phyloP scores from a whole-genome alignment of 768 basidiomycete genomes.

The Russula earlei region DNA sequence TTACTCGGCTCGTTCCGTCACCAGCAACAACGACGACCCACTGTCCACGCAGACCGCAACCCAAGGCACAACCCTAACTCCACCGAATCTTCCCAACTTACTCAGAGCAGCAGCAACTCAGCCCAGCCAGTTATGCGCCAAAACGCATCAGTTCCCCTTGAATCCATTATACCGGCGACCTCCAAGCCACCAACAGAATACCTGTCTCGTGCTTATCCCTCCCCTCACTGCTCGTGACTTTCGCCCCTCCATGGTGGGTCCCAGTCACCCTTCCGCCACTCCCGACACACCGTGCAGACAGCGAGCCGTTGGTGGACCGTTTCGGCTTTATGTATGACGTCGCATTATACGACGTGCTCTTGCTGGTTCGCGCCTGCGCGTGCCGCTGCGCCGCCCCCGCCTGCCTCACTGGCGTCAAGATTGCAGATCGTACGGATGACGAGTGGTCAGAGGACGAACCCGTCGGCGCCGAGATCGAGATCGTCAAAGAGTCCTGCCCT shows the following conservation, averaged over 20 bases:
- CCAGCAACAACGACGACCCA: constrained; percentile 39
- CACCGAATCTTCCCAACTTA: constrained; percentile 6
- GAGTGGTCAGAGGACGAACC: constrained; percentile 70
- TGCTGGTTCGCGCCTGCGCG: constrained; percentile 63
- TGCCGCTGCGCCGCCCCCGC: constrained; percentile 73
- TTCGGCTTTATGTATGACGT: constrained; percentile 90
- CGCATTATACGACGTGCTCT: constrained; percentile 66
- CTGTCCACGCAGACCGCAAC: constrained; percentile 23
- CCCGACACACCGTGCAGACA: constrained; percentile 40
- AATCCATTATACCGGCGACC: constrained; percentile 72
- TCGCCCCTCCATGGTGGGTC: constrained; percentile 55
- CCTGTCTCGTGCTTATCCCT: constrained; percentile 63
- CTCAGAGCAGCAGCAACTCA: constrained; percentile 18
- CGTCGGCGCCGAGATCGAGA: constrained; percentile 31
- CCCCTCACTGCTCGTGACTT: constrained; percentile 69
- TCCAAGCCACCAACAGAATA: constrained; percentile 81
- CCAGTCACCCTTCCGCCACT: constrained; percentile 50
- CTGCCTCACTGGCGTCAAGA: constrained; percentile 79
- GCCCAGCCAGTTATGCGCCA: constrained; percentile 23
- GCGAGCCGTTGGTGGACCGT: constrained; percentile 66
- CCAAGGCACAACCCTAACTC: neutral
- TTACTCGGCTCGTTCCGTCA: constrained; percentile 51
- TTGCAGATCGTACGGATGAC: constrained; percentile 73
- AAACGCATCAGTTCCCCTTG: constrained; percentile 51
- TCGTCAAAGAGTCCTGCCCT: constrained; percentile 34